Evolutionary conservation across 768 basidiomycete genomes (phyloP).

Genomic region (Tulasnella sp.): DNA sequence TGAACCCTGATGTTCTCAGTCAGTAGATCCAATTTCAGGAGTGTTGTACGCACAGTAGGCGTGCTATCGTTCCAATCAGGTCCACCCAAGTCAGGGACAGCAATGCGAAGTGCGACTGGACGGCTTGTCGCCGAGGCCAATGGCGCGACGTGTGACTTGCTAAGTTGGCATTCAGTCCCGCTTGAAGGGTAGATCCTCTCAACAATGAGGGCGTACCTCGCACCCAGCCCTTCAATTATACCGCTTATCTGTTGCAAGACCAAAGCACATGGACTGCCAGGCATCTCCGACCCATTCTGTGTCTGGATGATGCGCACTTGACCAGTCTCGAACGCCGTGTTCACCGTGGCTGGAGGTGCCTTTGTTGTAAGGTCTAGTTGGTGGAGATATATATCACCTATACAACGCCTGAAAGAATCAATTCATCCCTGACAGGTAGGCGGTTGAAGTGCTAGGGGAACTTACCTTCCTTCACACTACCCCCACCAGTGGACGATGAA

Average conservation of each 20-base stretch:
- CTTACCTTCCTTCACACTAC: slow-evolving; percentile 28
- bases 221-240: no score
- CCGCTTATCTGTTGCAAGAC: no score
- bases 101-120: background rate
- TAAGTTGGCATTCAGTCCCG: background rate
- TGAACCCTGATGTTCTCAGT: background rate
- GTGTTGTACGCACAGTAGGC: slow-evolving; percentile 37
- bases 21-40: background rate
- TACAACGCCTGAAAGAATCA: slow-evolving; percentile 5
- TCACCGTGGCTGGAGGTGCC: slow-evolving; percentile 43
- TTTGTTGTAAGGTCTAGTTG: slow-evolving; percentile 62
- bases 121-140: background rate
- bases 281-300: no score
- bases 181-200: no score
- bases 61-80: slow-evolving; percentile 58
- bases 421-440: slow-evolving; percentile 30
- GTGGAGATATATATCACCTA: slow-evolving; percentile 49
- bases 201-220: no score
- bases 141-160: background rate
- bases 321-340: slow-evolving; percentile 33
- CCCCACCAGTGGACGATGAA: slow-evolving; percentile 28
- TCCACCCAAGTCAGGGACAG: slow-evolving; percentile 23
- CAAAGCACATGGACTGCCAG: background rate
- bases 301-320: slow-evolving; percentile 28
- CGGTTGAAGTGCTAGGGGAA: slow-evolving; percentile 49